Percentiles rank a stretch among this genome's conserved stretches.
Evolutionary conservation across 179 eudicot species (phyloP).

Genomic region (Vitellaria paradoxa): DNA sequence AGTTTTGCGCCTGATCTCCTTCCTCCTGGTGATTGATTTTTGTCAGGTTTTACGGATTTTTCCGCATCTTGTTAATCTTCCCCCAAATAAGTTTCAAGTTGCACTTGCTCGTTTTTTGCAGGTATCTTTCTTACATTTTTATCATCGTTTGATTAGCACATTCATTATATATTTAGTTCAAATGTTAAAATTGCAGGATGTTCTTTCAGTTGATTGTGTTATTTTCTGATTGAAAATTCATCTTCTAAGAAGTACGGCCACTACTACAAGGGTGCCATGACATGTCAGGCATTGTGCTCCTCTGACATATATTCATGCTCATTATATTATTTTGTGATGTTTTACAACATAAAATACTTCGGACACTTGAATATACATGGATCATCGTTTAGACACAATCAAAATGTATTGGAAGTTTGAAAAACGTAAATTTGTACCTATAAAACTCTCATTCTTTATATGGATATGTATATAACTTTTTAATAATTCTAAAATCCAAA

Average conservation of each 20-base stretch:
- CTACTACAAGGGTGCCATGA: no score
- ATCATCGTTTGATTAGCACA: slow-evolving; percentile 1
- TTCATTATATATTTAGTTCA: neutral
- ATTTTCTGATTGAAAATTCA: slow-evolving; percentile 1
- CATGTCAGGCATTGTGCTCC: no score
- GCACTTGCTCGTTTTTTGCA: slow-evolving; percentile 68
- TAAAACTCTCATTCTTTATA: no score
- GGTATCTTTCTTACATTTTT: slow-evolving; percentile 35
- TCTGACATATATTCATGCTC: no score
- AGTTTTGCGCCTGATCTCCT: neutral
- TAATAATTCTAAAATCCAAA: no score
- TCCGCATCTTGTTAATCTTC: slow-evolving; percentile 70
- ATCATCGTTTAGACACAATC: no score
- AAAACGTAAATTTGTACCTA: no score
- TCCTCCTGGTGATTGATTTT: neutral
- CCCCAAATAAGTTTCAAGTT: slow-evolving; percentile 77
- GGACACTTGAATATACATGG: no score
- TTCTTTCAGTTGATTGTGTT: neutral
- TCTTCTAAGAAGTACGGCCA: neutral
- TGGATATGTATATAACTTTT: no score
- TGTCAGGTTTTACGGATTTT: slow-evolving; percentile 67
- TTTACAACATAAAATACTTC: no score
- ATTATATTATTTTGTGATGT: no score
- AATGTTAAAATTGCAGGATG: neutral
- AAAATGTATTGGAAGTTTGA: no score